These are phyloP conservation scores for Aspergillus sclerotioniger DNA, from an alignment of 495 filamentous ascomycete species.

Conservation along the genomic window DNA sequence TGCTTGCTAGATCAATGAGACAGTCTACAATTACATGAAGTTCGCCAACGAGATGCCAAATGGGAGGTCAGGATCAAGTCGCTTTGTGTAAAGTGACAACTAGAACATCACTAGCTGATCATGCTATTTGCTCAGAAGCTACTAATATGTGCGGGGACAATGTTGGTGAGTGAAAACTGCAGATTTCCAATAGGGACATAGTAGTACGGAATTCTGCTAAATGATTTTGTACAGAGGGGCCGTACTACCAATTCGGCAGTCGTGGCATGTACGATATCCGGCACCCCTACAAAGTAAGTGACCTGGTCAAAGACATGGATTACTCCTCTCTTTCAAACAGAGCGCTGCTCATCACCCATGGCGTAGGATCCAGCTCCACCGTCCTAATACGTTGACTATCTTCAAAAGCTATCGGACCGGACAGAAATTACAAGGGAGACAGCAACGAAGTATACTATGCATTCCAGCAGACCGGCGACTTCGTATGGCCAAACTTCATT, in stretches of 20 bases:
- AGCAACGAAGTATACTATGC: slow-evolving; percentile 48
- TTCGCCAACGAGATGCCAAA: slow-evolving; percentile 50
- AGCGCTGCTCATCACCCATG: slow-evolving; percentile 33
- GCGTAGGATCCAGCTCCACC: slow-evolving; percentile 61
- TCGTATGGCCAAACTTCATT: slow-evolving; percentile 49
- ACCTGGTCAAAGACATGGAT: slow-evolving; percentile 14
- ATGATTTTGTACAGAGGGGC: slow-evolving; percentile 31
- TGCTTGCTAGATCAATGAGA: slow-evolving; percentile 48
- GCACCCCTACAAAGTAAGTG: slow-evolving; percentile 38
- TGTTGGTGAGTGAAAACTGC: slow-evolving; percentile 32
- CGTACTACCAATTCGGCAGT: slow-evolving; percentile 30
- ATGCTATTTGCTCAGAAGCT: slow-evolving; percentile 39
- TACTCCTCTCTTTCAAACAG: slow-evolving; percentile 31
- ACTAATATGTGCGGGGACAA: slow-evolving; percentile 42
- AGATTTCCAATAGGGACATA: slow-evolving; percentile 33
- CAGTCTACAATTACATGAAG: slow-evolving; percentile 48
- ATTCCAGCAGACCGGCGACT: slow-evolving; percentile 53
- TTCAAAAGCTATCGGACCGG: slow-evolving; percentile 63
- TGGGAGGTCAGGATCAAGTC: slow-evolving; percentile 62
- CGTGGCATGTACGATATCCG: slow-evolving; percentile 65
- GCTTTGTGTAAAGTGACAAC: slow-evolving; percentile 46
- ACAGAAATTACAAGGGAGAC: slow-evolving; percentile 62
- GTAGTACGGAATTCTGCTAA: slow-evolving; percentile 2
- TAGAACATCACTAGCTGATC: slow-evolving; percentile 40
- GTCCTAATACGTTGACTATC: slow-evolving; percentile 56